phyloP scores from a whole-genome alignment of 2,329 filamentous ascomycete genomes.

The Eutypella sp. region DNA sequence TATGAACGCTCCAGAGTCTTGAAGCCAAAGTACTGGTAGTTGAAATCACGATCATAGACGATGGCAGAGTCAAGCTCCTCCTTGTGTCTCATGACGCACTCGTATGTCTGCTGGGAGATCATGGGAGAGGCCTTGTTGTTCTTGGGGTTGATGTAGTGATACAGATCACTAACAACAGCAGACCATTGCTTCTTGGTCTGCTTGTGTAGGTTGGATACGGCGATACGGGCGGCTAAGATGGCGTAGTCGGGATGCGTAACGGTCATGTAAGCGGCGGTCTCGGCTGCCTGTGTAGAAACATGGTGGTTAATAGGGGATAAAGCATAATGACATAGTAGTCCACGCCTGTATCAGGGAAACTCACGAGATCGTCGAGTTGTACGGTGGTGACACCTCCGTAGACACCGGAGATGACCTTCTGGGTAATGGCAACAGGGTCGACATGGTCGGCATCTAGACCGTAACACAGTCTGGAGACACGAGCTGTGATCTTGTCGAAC shows the following conservation, averaged over 20 bases:
- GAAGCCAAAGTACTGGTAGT: constrained; percentile 99
- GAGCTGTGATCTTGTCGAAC: constrained; percentile 99
- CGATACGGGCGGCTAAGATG: constrained; percentile 95
- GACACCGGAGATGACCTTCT: constrained; percentile 98
- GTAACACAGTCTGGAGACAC: constrained; percentile 96
- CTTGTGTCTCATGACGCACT: constrained; percentile 90
- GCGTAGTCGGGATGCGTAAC: constrained; percentile 99
- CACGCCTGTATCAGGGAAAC: constrained; percentile 32
- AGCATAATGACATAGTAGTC: constrained; percentile 1
- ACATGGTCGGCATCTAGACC: constrained; percentile 92
- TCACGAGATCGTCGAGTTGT: constrained; percentile 92
- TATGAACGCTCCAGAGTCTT: constrained; percentile 98
- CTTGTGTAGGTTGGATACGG: constrained; percentile 99
- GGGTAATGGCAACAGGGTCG: constrained; percentile 95
- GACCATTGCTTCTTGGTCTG: constrained; percentile 99
- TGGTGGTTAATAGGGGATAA: constrained; percentile 13
- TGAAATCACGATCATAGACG: constrained; percentile 98
- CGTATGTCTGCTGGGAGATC: constrained; percentile 88
- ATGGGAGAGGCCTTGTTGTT: constrained; percentile 81
- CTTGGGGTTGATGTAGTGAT: constrained; percentile 93
- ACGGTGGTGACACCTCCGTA: constrained; percentile 97
- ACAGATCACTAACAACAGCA: constrained; percentile 87
- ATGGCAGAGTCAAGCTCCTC: constrained; percentile 98
- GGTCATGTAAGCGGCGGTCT: constrained; percentile 99
- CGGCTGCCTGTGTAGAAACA: constrained; percentile 65